A percentile compares a stretch with the other conserved stretches of the same genome.
Evolutionary conservation across 345 rosid species (phyloP).

Genomic region (Garcia nutans): DNA sequence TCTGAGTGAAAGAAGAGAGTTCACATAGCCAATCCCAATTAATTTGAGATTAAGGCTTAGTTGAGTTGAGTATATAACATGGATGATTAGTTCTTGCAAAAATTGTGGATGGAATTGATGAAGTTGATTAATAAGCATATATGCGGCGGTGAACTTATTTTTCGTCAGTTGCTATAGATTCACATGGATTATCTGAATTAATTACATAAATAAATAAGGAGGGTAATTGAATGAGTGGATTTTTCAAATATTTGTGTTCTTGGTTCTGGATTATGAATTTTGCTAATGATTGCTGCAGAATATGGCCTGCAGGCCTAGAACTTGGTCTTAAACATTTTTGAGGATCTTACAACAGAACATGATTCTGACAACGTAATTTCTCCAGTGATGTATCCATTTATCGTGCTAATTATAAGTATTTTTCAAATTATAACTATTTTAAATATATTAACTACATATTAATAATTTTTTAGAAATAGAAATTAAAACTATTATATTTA

Average conservation of each 20-base stretch:
- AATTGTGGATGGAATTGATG: too few relatives aligned
- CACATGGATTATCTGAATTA: background rate
- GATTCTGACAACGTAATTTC: background rate
- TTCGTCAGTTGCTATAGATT: background rate
- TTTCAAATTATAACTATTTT: conserved; percentile 38
- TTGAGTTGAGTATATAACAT: too few relatives aligned
- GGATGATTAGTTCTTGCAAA: conserved; percentile 1
- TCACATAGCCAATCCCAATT: too few relatives aligned
- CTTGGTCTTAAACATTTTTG: too few relatives aligned
- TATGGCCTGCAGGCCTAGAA: background rate
- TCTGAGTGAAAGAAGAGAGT: too few relatives aligned
- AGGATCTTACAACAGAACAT: background rate
- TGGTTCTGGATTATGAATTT: background rate
- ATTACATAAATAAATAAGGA: too few relatives aligned
- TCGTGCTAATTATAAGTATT: background rate
- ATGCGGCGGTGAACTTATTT: background rate
- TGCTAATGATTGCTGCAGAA: background rate
- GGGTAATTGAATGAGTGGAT: background rate
- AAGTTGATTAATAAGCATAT: background rate
- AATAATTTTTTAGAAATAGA: conserved; percentile 16
- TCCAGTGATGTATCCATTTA: too few relatives aligned
- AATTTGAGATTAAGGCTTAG: too few relatives aligned
- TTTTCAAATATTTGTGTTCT: background rate
- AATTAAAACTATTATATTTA: too few relatives aligned
- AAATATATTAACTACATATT: too few relatives aligned